These are phyloP conservation scores for Carnegiea gigantea DNA, from an alignment of 179 eudicot species.

Conservation along the genomic window DNA sequence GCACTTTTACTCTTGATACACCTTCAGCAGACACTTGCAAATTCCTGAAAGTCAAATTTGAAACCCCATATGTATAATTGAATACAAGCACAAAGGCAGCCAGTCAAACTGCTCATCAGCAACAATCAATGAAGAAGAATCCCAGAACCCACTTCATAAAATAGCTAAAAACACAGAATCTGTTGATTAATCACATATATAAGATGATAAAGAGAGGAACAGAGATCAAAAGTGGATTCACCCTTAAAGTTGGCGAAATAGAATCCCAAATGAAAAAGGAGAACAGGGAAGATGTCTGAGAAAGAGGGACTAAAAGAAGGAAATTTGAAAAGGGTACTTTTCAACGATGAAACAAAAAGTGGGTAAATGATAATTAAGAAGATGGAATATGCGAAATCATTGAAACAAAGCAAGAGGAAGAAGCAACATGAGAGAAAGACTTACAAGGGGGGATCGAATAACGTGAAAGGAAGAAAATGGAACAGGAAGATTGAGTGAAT, in stretches of 20 bases:
- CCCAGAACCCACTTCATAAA: neutral
- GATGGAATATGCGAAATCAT: neutral
- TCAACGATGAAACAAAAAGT: constrained; percentile 9
- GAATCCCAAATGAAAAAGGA: neutral
- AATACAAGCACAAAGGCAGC: neutral
- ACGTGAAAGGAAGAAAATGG: constrained; percentile 48
- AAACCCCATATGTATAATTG: neutral
- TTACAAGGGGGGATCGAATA: constrained; percentile 68
- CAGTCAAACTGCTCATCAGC: neutral
- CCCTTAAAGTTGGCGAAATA: neutral
- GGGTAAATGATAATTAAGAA: neutral
- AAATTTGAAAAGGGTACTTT: constrained; percentile 29
- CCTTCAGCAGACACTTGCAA: neutral
- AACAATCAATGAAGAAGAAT: constrained; percentile 15
- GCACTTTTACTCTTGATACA: neutral
- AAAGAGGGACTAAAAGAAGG: constrained; percentile 16
- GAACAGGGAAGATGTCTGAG: neutral
- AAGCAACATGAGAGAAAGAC: constrained; percentile 14
- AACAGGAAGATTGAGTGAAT: constrained; percentile 19
- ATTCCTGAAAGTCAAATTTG: neutral
- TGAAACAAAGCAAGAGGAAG: neutral
- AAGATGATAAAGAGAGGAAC: neutral
- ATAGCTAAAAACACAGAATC: neutral
- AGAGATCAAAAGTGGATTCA: neutral
- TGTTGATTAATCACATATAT: neutral